Conservation (phyloP, 1,284 basidiomycete genomes). For the Papiliotrema fonsecae region DNA sequence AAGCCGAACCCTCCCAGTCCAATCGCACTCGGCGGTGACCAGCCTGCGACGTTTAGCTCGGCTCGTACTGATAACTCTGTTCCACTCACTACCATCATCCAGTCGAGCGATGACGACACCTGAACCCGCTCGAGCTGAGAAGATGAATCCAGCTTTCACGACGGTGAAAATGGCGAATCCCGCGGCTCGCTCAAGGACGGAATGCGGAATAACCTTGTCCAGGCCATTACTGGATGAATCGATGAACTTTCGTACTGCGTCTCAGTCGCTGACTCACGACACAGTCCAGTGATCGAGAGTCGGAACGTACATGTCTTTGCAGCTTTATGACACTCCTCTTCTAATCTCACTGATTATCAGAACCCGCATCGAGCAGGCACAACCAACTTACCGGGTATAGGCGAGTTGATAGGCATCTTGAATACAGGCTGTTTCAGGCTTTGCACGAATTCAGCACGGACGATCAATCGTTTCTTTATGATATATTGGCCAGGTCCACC, state of each 20-base stretch:
- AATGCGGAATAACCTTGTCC: conserved; percentile 50
- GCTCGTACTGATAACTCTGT: neutral
- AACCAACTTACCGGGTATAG: conserved; percentile 39
- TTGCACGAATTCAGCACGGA: too few relatives aligned
- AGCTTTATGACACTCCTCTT: conserved; percentile 55
- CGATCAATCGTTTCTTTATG: too few relatives aligned
- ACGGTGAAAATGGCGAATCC: conserved; percentile 56
- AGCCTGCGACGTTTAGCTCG: conserved; percentile 54
- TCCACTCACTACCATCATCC: conserved; percentile 69
- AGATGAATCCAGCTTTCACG: conserved; percentile 56
- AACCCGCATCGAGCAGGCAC: neutral
- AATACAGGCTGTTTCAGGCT: too few relatives aligned
- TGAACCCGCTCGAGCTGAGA: conserved; percentile 66
- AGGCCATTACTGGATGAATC: conserved; percentile 47
- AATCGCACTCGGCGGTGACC: conserved; percentile 92
- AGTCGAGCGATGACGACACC: conserved; percentile 87
- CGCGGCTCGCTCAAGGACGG: conserved; percentile 41
- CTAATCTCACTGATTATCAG: conserved; percentile 41
- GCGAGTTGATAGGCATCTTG: conserved; percentile 44
- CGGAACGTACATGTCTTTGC: conserved; percentile 47
- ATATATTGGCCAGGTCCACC: too few relatives aligned
- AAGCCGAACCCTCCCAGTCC: conserved; percentile 91
- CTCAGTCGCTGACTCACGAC: neutral
- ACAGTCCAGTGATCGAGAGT: too few relatives aligned
- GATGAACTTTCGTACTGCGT: conserved; percentile 46